These are phyloP conservation scores for Stachybotrys chlorohalonatus DNA, from an alignment of 2,329 filamentous ascomycete species.

Conservation along the genomic window DNA sequence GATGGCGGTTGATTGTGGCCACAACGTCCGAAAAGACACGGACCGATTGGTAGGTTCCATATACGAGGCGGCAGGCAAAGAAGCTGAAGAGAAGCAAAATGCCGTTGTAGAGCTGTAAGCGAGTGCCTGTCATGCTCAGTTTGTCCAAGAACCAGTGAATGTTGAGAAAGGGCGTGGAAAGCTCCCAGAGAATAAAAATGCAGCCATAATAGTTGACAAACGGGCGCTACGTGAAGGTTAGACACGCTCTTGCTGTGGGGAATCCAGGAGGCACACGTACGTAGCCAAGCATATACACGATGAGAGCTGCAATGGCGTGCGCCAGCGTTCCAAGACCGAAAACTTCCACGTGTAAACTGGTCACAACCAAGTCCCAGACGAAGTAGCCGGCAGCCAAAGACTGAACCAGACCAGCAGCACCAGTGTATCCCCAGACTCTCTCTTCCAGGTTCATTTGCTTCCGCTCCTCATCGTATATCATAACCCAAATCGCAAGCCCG, in stretches of 20 bases:
- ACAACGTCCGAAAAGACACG: conserved; percentile 64
- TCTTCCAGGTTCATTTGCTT: conserved; percentile 56
- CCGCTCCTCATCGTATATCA: conserved; percentile 59
- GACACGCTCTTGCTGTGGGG: neutral
- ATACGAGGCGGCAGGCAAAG: conserved; percentile 68
- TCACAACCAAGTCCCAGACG: conserved; percentile 70
- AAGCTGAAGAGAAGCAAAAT: conserved; percentile 63
- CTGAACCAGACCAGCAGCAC: conserved; percentile 62
- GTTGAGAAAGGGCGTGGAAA: conserved; percentile 78
- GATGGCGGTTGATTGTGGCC: conserved; percentile 33
- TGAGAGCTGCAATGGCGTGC: conserved; percentile 65
- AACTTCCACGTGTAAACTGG: conserved; percentile 55
- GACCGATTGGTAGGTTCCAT: conserved; percentile 65
- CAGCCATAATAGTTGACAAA: conserved; percentile 78
- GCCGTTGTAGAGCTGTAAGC: conserved; percentile 68
- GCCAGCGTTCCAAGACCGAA: conserved; percentile 72
- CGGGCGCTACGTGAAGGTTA: conserved; percentile 48
- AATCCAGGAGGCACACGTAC: conserved; percentile 40
- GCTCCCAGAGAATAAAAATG: conserved; percentile 79
- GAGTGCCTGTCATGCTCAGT: conserved; percentile 67
- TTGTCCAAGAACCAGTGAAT: conserved; percentile 93
- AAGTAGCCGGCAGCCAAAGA: conserved; percentile 75
- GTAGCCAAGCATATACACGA: conserved; percentile 70
- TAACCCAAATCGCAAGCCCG: conserved; percentile 63
- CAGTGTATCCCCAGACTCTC: conserved; percentile 71